Evolutionary conservation across 805 yeast species (phyloP).

Genomic region (Starmerella riodocensis): DNA sequence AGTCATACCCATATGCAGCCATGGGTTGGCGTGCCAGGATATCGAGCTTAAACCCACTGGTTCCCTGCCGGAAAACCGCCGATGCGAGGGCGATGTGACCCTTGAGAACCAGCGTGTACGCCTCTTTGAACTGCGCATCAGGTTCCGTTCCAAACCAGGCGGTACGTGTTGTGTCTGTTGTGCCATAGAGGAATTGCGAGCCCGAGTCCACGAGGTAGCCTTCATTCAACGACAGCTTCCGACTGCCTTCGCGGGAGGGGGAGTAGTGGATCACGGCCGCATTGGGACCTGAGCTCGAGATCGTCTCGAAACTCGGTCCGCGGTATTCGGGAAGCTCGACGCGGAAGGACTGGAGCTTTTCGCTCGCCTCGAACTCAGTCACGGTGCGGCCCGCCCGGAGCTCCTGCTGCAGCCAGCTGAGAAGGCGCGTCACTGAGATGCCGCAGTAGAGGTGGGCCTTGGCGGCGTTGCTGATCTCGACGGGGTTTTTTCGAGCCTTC

Average conservation of each 20-base stretch:
- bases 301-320: slow-evolving; percentile 62
- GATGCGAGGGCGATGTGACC: slow-evolving; percentile 82
- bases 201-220: slow-evolving; percentile 81
- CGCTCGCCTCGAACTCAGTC: slow-evolving; percentile 47
- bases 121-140: slow-evolving; percentile 41
- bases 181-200: slow-evolving; percentile 83
- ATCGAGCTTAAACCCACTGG: slow-evolving; percentile 67
- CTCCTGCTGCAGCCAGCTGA: slow-evolving; percentile 70
- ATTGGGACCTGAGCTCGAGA: slow-evolving; percentile 62
- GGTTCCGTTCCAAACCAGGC: slow-evolving; percentile 49
- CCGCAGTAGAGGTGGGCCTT: slow-evolving; percentile 78
- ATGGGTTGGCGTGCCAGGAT: slow-evolving; percentile 68
- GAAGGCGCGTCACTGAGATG: slow-evolving; percentile 54
- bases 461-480: slow-evolving; percentile 59
- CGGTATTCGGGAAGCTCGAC: slow-evolving; percentile 27
- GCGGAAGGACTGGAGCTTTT: slow-evolving; percentile 38
- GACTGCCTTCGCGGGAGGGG: slow-evolving; percentile 43
- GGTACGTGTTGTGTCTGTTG: slow-evolving; percentile 92
- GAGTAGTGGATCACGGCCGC: slow-evolving; percentile 67
- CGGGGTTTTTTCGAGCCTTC: slow-evolving; percentile 62
- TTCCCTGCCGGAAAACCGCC: slow-evolving; percentile 62
- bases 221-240: slow-evolving; percentile 50
- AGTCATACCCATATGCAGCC: slow-evolving; percentile 73
- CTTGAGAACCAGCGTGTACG: slow-evolving; percentile 75
- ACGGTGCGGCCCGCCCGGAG: slow-evolving; percentile 30